Evolutionary conservation across 176 grass and related monocot genomes (phyloP), one percentile per base, ranked within the genome.

Genomic region (Poa pratensis): DNA sequence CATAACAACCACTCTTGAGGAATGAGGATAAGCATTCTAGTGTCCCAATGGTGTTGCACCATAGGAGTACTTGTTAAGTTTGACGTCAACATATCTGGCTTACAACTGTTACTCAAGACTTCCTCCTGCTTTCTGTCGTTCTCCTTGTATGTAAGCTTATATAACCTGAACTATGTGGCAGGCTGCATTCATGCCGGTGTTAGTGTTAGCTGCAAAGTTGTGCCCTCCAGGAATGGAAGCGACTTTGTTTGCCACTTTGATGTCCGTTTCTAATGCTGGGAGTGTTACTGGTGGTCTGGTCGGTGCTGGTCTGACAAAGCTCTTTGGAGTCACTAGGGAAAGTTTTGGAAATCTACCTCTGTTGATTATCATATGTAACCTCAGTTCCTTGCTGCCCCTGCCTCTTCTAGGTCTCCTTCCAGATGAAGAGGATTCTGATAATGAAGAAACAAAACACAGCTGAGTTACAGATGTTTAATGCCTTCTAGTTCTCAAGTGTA

Each of bases 181-280:
- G 96, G 96, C 96, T 87, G 94, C 96, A 45, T 99, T 99, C 87
- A 99, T 99, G 96, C 96, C 96, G 8, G 96, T 99, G 58, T 84
- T 99, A 69, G 96, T 96, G 53, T 85, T 99, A 86, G 96, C 96
- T 87, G 96, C 96, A 83, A 96, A 92, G 82, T 87, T 99, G 69
- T 99, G 96, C 37, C 94, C 96, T 75, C 82, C 90, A 52, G 96
- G 96, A 62, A 88, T 99, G 91, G 96, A 99, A 86, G 96, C 96
- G 5, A 99, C 96, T 77, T 78, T 99, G 69, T 99, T 99, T 88
- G 93, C 96, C 42, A 98, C 96, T 24, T 82, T 98, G 54, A 98
- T 98, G 96, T 98, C 96, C 26, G 91, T 99, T 65, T 99, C 96
- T 48, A 99, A 99, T 81, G 96, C 83, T 76, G 96, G 96, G 64